Percentiles rank a stretch among this genome's conserved stretches.
These are phyloP conservation scores for Salix caprea DNA, from an alignment of 345 rosid species.

Conservation along the genomic window DNA sequence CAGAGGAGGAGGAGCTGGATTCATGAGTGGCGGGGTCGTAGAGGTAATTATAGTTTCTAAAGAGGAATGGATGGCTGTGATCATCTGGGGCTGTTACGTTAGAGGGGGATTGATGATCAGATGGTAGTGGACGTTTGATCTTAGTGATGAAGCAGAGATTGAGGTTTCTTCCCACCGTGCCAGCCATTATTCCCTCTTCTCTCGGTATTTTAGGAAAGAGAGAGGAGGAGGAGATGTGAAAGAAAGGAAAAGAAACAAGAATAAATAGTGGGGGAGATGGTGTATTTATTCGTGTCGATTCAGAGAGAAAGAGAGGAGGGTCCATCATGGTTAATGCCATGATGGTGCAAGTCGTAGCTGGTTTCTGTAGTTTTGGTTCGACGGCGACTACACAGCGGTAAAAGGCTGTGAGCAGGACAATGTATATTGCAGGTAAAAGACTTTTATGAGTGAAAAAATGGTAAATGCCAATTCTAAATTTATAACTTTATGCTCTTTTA, in stretches of 20 bases:
- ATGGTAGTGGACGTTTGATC: slow-evolving; percentile 27
- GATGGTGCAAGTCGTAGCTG: not conserved
- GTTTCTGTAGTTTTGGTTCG: not conserved
- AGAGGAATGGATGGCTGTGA: slow-evolving; percentile 11
- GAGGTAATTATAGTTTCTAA: slow-evolving; percentile 47
- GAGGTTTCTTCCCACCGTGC: slow-evolving; percentile 38
- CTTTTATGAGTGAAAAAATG: too few relatives aligned
- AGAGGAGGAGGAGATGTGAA: not conserved
- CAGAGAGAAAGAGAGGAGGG: not conserved
- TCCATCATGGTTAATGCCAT: not conserved
- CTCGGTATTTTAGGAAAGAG: not conserved
- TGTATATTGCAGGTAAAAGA: not conserved
- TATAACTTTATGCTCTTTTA: too few relatives aligned
- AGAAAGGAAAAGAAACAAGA: not conserved
- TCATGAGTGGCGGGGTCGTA: slow-evolving; percentile 19
- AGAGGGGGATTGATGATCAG: slow-evolving; percentile 4
- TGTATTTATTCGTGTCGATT: not conserved
- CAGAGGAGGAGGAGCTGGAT: slow-evolving; percentile 21
- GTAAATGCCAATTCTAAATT: too few relatives aligned
- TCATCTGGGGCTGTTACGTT: slow-evolving; percentile 6
- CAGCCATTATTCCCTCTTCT: slow-evolving; percentile 21
- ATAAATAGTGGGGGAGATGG: not conserved
- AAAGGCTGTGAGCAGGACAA: slow-evolving; percentile 6
- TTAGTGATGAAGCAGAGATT: slow-evolving; percentile 48
- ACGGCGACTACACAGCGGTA: slow-evolving; percentile 16